A percentile compares a stretch with the other conserved stretches of the same genome.
These are phyloP conservation scores for Neohortaea acidophila DNA, from an alignment of 495 filamentous ascomycete species.

Conservation along the genomic window DNA sequence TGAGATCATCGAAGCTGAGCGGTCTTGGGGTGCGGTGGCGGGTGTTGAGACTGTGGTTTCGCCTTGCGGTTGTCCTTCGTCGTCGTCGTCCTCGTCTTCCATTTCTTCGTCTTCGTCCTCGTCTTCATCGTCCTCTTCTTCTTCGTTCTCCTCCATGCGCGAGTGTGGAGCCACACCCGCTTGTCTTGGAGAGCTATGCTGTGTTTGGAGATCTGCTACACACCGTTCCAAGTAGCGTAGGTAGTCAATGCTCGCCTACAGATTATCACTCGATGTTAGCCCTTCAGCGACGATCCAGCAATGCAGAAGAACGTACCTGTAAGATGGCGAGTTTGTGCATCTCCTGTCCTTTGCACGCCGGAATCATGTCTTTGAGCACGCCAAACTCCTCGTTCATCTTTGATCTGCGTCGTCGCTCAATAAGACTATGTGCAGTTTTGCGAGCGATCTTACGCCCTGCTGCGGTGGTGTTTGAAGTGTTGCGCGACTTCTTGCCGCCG, in stretches of 20 bases:
- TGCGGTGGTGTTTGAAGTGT: slow-evolving; percentile 50
- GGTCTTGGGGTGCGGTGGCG: slow-evolving; percentile 12
- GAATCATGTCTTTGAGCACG: slow-evolving; percentile 87
- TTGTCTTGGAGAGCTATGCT: slow-evolving; percentile 5
- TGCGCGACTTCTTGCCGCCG: slow-evolving; percentile 51
- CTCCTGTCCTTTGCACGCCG: slow-evolving; percentile 75
- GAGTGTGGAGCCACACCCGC: background rate
- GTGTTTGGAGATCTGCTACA: slow-evolving; percentile 60
- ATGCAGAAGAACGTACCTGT: slow-evolving; percentile 41
- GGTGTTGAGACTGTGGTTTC: slow-evolving; percentile 15
- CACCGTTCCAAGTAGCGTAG: slow-evolving; percentile 88
- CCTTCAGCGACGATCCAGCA: background rate
- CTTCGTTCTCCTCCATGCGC: background rate
- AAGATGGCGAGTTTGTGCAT: slow-evolving; percentile 98
- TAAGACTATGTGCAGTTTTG: slow-evolving; percentile 92
- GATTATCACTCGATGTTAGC: slow-evolving; percentile 8
- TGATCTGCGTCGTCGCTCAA: slow-evolving; percentile 75
- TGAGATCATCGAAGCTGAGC: slow-evolving; percentile 10
- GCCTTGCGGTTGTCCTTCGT: too few species aligned
- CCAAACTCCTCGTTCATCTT: slow-evolving; percentile 99
- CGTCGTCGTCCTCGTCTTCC: slow-evolving; percentile 8
- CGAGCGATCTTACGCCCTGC: slow-evolving; percentile 83
- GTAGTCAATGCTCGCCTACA: slow-evolving; percentile 87
- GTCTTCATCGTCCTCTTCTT: slow-evolving; percentile 18
- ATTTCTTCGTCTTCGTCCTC: slow-evolving; percentile 25